A percentile compares a stretch with the other conserved stretches of the same genome.
Conservation (phyloP, 192 early-diverging fungal genomes). For the Umbelopsis sp. region DNA sequence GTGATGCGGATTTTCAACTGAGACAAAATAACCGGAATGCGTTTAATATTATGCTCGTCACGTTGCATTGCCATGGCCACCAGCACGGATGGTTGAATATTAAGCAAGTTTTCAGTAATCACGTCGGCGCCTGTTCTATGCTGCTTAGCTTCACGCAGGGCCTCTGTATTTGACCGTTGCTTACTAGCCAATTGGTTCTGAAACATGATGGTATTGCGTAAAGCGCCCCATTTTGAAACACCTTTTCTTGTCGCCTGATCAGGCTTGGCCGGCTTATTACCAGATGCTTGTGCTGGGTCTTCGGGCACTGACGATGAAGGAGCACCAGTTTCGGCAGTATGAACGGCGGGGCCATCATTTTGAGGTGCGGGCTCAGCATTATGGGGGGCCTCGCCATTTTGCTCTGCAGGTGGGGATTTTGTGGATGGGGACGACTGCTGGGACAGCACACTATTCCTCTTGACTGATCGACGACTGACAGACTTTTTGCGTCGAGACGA, state of each 20-base stretch:
- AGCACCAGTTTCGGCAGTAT: no score
- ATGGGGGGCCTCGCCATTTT: no score
- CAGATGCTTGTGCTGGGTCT: background rate
- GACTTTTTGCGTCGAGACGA: background rate
- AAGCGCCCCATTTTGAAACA: background rate
- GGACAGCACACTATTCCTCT: background rate
- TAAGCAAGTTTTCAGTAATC: conserved; percentile 13
- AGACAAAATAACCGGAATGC: conserved; percentile 32
- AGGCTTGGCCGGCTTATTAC: background rate
- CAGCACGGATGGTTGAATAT: conserved; percentile 22
- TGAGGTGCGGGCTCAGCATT: no score
- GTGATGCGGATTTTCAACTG: conserved; percentile 17
- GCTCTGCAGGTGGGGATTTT: background rate
- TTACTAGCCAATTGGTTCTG: background rate
- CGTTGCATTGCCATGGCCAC: conserved; percentile 23
- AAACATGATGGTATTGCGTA: background rate
- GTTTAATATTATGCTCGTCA: conserved; percentile 20
- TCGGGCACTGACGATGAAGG: no score
- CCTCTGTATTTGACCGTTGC: background rate
- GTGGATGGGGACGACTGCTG: background rate
- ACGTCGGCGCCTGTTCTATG: conserved; percentile 10
- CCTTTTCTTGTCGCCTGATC: background rate
- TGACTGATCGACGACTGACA: background rate
- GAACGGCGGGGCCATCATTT: no score
- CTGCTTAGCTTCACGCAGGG: background rate